Evolutionary conservation across 495 filamentous ascomycete species (phyloP).

Genomic region (Neurospora sp.): DNA sequence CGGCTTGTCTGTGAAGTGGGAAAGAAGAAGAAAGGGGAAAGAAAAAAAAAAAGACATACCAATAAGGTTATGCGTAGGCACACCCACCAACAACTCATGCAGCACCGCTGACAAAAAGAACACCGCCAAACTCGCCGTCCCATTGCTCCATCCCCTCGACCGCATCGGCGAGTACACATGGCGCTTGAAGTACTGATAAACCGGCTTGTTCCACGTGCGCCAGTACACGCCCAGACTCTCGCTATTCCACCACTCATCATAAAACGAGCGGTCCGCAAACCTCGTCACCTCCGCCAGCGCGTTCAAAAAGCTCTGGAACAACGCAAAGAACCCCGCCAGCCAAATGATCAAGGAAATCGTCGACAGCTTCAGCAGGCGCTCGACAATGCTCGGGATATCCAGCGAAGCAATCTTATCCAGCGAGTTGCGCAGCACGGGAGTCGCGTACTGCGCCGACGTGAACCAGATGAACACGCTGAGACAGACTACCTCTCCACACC

Average conservation of each 20-base stretch:
- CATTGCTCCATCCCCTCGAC: constrained; percentile 63
- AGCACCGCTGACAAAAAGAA: constrained; percentile 80
- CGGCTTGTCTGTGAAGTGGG: not conserved
- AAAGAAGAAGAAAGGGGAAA: not conserved
- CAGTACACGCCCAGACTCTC: constrained; percentile 79
- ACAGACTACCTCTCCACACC: constrained; percentile 62
- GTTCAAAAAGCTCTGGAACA: constrained; percentile 87
- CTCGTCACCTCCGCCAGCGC: constrained; percentile 80
- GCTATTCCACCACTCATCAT: constrained; percentile 96
- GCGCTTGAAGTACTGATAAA: constrained; percentile 89
- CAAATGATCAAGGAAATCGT: constrained; percentile 91
- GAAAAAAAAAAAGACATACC: constrained; percentile 37
- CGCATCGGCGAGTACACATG: constrained; percentile 84
- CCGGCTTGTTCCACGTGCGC: constrained; percentile 95
- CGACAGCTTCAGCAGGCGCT: constrained; percentile 86
- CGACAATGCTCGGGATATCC: constrained; percentile 70
- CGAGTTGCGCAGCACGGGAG: constrained; percentile 79
- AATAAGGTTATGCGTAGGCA: constrained; percentile 92
- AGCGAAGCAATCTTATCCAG: constrained; percentile 75
- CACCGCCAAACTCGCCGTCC: constrained; percentile 60
- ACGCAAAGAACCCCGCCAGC: constrained; percentile 92
- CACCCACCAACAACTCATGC: constrained; percentile 86
- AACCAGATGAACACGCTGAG: constrained; percentile 88
- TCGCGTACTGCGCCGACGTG: constrained; percentile 81
- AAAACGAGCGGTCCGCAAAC: constrained; percentile 91